Percentiles rank a stretch among this genome's conserved stretches.
phyloP scores from a whole-genome alignment of 306 rosid species.

The Vigna reflexopilosa region DNA sequence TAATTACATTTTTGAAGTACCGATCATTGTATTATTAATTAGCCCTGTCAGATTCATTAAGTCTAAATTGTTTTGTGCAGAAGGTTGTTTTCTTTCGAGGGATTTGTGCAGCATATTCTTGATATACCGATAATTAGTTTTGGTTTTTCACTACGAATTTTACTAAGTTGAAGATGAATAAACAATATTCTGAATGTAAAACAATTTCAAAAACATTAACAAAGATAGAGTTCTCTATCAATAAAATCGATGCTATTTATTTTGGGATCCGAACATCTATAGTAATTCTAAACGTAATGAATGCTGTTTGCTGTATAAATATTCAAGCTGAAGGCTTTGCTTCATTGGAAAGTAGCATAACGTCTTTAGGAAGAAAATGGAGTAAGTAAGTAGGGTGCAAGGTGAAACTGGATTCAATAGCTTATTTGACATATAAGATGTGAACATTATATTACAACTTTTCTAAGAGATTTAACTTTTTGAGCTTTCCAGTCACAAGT shows the following conservation, averaged over 20 bases:
- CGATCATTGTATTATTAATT: neutral
- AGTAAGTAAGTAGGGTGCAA: constrained; percentile 18
- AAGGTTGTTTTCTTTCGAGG: neutral
- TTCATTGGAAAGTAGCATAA: constrained; percentile 13
- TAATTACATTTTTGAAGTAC: neutral
- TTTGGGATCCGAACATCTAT: neutral
- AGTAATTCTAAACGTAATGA: neutral
- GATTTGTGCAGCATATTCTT: neutral
- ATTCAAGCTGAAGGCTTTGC: constrained; percentile 8
- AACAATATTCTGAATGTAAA: neutral
- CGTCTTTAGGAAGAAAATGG: neutral
- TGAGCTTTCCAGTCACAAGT: constrained; percentile 25
- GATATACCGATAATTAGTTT: neutral
- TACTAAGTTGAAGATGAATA: neutral
- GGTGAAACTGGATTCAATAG: constrained; percentile 28
- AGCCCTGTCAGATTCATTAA: neutral
- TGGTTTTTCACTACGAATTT: neutral
- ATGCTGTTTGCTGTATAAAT: constrained; percentile 21
- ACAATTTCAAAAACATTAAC: neutral
- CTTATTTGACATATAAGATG: constrained; percentile 42
- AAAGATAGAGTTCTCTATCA: neutral
- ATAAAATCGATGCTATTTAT: neutral
- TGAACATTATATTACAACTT: constrained; percentile 43
- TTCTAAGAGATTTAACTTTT: constrained; percentile 31
- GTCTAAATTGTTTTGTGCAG: neutral